Percentiles rank a stretch among this genome's conserved stretches.
These are phyloP conservation scores for Botrytis hyacinthi DNA, from an alignment of 2,329 filamentous ascomycete species.

Conservation along the genomic window DNA sequence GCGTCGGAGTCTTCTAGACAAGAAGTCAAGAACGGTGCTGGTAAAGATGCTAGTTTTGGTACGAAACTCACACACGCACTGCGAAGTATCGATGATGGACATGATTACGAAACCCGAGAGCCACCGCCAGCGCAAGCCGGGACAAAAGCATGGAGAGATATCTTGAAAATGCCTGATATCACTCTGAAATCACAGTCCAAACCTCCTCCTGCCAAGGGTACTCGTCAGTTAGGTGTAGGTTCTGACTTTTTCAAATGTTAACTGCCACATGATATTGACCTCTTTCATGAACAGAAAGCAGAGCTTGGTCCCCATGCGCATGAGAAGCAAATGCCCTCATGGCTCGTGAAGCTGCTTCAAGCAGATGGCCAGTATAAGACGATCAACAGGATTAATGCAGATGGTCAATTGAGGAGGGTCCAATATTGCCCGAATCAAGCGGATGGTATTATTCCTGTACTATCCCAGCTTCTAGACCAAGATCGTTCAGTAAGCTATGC, in stretches of 20 bases:
- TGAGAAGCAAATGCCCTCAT: slow-evolving; percentile 71
- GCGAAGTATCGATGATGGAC: slow-evolving; percentile 29
- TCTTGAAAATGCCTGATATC: slow-evolving; percentile 38
- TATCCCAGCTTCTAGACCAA: slow-evolving; percentile 62
- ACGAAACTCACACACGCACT: slow-evolving; percentile 23
- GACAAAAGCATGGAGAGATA: slow-evolving; percentile 36
- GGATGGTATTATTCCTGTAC: slow-evolving; percentile 57
- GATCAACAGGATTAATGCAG: slow-evolving; percentile 48
- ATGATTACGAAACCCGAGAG: slow-evolving; percentile 14
- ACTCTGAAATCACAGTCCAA: slow-evolving; percentile 21
- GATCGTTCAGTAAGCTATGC: slow-evolving; percentile 65
- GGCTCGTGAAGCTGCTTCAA: slow-evolving; percentile 62
- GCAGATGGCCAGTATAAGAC: slow-evolving; percentile 54
- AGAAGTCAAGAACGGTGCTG: neutral
- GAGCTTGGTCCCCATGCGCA: slow-evolving; percentile 71
- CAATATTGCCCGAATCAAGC: slow-evolving; percentile 48
- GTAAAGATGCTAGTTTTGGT: slow-evolving; percentile 21
- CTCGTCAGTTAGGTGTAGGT: slow-evolving; percentile 39
- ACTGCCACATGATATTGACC: slow-evolving; percentile 26
- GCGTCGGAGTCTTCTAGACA: neutral
- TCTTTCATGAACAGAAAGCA: slow-evolving; percentile 41
- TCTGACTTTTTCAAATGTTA: neutral
- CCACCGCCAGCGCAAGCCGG: slow-evolving; percentile 25
- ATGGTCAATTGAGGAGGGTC: slow-evolving; percentile 45
- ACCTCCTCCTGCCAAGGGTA: slow-evolving; percentile 10